These are phyloP conservation scores for Sapria himalayana DNA, from an alignment of 345 rosid species.

Conservation along the genomic window DNA sequence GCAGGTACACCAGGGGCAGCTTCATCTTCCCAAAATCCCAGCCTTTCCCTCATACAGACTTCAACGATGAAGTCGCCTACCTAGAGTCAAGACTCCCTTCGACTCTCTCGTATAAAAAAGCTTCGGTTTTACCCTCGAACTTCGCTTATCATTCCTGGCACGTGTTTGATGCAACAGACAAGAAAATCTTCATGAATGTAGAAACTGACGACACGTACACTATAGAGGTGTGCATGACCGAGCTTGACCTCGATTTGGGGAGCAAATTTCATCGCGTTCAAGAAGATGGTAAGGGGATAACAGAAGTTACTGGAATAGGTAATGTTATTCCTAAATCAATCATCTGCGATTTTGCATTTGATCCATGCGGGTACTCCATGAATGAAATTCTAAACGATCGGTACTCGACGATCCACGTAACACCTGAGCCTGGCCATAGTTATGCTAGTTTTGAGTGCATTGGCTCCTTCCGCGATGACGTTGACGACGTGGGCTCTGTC, in stretches of 20 bases:
- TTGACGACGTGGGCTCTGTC: constrained; percentile 23
- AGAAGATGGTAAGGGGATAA: constrained; percentile 45
- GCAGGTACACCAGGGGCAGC: constrained; percentile 79
- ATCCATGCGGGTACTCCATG: constrained; percentile 98
- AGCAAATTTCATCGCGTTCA: constrained; percentile 34
- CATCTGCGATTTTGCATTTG: constrained; percentile 78
- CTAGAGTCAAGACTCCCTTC: constrained; percentile 43
- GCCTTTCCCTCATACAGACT: constrained; percentile 75
- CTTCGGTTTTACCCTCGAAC: constrained; percentile 58
- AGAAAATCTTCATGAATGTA: constrained; percentile 6
- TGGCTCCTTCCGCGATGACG: constrained; percentile 41
- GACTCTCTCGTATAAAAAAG: constrained; percentile 37
- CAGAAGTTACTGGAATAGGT: constrained; percentile 44
- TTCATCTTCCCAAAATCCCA: constrained; percentile 77
- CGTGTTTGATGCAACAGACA: constrained; percentile 48
- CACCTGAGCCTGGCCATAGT: constrained; percentile 91
- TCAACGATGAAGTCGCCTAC: constrained; percentile 54
- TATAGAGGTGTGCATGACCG: constrained; percentile 88
- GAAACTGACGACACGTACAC: constrained; percentile 18
- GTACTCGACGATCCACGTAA: constrained; percentile 92
- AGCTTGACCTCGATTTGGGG: constrained; percentile 48
- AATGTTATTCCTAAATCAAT: constrained; percentile 43
- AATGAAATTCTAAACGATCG: constrained; percentile 74
- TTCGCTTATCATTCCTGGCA: constrained; percentile 60
- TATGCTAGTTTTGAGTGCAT: constrained; percentile 85